Evolutionary conservation across 2,329 filamentous ascomycete species (phyloP).

Genomic region (Cladosporium sp.): DNA sequence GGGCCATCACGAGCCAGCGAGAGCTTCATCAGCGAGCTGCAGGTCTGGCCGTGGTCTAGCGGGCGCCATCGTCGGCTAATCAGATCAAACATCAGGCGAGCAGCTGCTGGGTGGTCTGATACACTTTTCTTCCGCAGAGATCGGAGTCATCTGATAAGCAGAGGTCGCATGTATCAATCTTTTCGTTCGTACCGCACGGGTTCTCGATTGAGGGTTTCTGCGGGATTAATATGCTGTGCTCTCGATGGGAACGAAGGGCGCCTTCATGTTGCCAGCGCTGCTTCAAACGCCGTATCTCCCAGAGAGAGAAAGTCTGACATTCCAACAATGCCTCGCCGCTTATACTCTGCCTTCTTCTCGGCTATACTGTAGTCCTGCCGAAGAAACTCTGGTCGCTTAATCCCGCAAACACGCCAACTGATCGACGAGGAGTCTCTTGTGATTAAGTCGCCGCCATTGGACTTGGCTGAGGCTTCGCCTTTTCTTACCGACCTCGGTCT

Average conservation of each 20-base stretch:
- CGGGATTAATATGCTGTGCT: background rate
- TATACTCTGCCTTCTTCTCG: background rate
- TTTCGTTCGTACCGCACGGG: background rate
- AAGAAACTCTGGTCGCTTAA: background rate
- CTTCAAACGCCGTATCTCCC: background rate
- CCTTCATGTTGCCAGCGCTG: background rate
- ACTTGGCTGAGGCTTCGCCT: constrained; percentile 5
- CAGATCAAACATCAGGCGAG: background rate
- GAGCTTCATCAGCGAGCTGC: background rate
- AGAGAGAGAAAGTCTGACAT: background rate
- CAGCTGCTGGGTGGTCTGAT: background rate
- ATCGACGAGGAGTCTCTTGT: background rate
- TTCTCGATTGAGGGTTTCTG: background rate
- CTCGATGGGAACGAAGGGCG: background rate
- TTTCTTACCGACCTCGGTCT: background rate
- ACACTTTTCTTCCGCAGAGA: background rate
- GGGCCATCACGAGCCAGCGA: constrained; percentile 4
- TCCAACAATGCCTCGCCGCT: background rate
- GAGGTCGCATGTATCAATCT: background rate
- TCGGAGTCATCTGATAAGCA: background rate
- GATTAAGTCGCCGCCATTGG: background rate
- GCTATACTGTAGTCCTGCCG: background rate
- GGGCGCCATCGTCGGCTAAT: constrained; percentile 8
- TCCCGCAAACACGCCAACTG: background rate
- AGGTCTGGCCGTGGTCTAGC: constrained; percentile 6